Base-by-base conservation (phyloP, 352 stramenopile species). In the Globisporangium nunn region DNA sequence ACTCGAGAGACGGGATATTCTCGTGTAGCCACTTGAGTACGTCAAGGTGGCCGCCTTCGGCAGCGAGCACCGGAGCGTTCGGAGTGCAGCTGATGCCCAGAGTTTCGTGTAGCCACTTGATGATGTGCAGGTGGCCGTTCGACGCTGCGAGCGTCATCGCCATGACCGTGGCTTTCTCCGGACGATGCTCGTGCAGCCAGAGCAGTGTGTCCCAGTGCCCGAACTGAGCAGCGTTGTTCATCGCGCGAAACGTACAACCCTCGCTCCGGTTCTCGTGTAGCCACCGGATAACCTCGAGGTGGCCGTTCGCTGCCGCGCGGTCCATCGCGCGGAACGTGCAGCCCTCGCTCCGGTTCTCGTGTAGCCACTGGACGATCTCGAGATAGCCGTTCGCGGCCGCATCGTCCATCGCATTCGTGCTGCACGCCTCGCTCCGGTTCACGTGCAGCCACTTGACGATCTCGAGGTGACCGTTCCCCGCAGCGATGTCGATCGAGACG, bases 201-300 rank as follows among this genome's bases (percentile, higher is more conserved):
- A 51, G 14, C 17, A 52, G 15, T n/a, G 44, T 47, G 18, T 47
- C 43, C 23, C 31, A 39, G 23, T 46, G 31, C 2, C 41, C 41
- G 3, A 44, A 33, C 41, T 15, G 15, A 7, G 53, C 53, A 0
- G 43, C 52, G 3, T 23, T 8, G 28, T 50, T 33, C 51, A 67
- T 67, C 11, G 64, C 64, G 18, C 48, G 49, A 3, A 17, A 41
- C 11, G 47, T 65, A n/a, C 64, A 70, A 11, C 54, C 55, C 48
- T 61, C 55, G 0, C 8, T 10, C 1, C 50, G 54, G 15, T 65
- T 28, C 33, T 31, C 30, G 33, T 68, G 63, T 8, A 58, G 41
- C 48, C 39, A 62, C 3, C 44, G 4, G 6, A 52, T 28, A 6
- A 51, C 62, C 5, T 56, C 39, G 28, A 56, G n/a, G 28, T 40